Conservation (phyloP, 805 yeast species). For the Scheffersomyces amazonensis region DNA sequence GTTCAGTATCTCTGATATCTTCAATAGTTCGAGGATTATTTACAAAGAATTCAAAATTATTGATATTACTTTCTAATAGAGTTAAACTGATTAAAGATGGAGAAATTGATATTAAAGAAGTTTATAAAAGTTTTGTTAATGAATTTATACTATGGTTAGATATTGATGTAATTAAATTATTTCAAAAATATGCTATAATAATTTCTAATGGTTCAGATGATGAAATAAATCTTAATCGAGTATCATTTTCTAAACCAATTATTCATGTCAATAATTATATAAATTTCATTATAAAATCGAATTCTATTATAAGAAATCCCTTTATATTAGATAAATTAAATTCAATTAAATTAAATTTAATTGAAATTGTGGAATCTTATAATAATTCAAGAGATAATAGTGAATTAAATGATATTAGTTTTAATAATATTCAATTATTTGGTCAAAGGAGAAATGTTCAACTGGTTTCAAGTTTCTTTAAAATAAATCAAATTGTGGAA, state of each 20-base stretch:
- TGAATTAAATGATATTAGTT: conserved; percentile 29
- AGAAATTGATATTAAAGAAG: conserved; percentile 19
- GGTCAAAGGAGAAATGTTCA: conserved; percentile 11
- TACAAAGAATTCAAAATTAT: conserved; percentile 33
- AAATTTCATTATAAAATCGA: conserved; percentile 21
- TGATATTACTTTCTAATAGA: conserved; percentile 14
- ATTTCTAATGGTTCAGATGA: conserved; percentile 6
- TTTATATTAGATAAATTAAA: conserved; percentile 32
- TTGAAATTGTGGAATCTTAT: conserved; percentile 14
- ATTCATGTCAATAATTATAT: conserved; percentile 27
- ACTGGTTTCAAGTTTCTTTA: conserved; percentile 1
- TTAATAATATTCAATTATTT: conserved; percentile 31
- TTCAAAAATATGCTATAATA: conserved; percentile 25
- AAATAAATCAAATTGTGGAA: conserved; percentile 2
- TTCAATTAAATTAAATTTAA: conserved; percentile 11
- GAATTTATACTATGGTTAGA: conserved; percentile 40
- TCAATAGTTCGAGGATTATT: conserved; percentile 37
- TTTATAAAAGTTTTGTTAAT: conserved; percentile 34
- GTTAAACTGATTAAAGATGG: conserved; percentile 11
- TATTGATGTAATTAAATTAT: conserved; percentile 27
- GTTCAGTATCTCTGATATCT: conserved; percentile 19
- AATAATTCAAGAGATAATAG: conserved; percentile 10
- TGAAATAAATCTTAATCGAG: conserved; percentile 11
- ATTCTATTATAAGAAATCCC: conserved; percentile 31
- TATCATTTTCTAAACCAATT: conserved; percentile 27